Percentiles rank a stretch among this genome's conserved stretches.
Evolutionary conservation across 2,329 filamentous ascomycete species (phyloP).

Genomic region (Magnaporthiopsis incrustans): DNA sequence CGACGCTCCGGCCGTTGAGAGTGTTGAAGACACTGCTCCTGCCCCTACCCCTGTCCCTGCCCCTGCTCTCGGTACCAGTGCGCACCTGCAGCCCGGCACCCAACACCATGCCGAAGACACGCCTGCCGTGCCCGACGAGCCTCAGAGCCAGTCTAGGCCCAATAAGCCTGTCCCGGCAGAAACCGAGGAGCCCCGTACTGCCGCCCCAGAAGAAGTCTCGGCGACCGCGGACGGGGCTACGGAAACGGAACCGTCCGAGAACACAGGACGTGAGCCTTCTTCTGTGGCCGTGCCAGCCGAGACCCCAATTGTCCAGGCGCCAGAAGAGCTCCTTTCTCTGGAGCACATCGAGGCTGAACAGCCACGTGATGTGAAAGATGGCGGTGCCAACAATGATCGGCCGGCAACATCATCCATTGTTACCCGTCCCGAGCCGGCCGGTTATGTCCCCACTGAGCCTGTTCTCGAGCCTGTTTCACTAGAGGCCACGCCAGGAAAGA

Average conservation of each 20-base stretch:
- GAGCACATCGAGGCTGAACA: not conserved
- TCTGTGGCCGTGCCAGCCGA: not conserved
- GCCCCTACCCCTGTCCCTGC: not conserved
- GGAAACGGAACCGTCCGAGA: too few relatives aligned
- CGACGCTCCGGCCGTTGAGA: slow-evolving; percentile 6
- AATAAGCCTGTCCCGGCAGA: too few relatives aligned
- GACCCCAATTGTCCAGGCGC: not conserved
- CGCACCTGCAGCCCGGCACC: not conserved
- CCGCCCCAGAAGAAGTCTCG: not conserved
- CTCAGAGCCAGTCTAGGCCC: not conserved
- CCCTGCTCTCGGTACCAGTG: not conserved
- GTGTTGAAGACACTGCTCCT: not conserved
- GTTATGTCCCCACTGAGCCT: not conserved
- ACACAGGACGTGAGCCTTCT: too few relatives aligned
- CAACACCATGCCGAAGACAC: not conserved
- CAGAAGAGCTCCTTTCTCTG: not conserved
- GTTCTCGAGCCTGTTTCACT: not conserved
- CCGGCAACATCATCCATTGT: not conserved
- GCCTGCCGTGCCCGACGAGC: not conserved
- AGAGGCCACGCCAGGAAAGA: slow-evolving; percentile 15
- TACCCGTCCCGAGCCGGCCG: not conserved
- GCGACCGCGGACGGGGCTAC: not conserved
- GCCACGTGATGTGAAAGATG: not conserved
- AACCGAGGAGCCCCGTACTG: too few relatives aligned
- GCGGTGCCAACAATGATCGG: not conserved